phyloP scores from a whole-genome alignment of 164 flowering plant genomes.

The Akebia trifoliata region DNA sequence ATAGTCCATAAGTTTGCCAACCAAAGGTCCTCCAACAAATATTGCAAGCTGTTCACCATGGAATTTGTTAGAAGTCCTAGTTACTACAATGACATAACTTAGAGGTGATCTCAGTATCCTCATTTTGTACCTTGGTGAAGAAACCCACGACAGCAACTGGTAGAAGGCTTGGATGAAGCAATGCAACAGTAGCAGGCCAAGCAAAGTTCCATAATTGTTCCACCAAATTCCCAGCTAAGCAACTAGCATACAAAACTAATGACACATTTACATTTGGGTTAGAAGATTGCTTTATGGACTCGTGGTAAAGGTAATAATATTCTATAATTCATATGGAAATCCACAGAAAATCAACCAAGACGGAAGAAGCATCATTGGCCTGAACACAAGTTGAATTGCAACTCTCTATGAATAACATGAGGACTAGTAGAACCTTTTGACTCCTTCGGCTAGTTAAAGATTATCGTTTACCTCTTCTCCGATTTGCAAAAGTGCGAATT shows the following conservation, averaged over 20 bases:
- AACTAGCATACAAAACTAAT: conserved; percentile 82
- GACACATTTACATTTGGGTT: conserved; percentile 1
- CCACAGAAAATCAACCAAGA: too few relatives aligned
- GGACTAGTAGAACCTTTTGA: too few relatives aligned
- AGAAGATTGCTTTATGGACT: conserved; percentile 2
- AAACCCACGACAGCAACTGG: conserved; percentile 94
- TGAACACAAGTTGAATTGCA: too few relatives aligned
- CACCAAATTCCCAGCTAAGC: conserved; percentile 76
- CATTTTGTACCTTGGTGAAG: conserved; percentile 56
- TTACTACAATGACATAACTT: conserved; percentile 5
- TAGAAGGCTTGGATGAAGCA: conserved; percentile 91
- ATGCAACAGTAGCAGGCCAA: conserved; percentile 96
- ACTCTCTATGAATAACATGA: too few relatives aligned
- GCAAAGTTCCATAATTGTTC: conserved; percentile 98
- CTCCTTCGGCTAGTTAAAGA: too few relatives aligned
- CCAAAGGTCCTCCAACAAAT: conserved; percentile 77
- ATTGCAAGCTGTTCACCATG: conserved; percentile 61
- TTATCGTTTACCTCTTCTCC: too few relatives aligned
- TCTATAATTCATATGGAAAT: too few relatives aligned
- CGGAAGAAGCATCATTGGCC: too few relatives aligned
- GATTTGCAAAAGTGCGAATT: too few relatives aligned
- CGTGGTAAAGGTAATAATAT: neutral
- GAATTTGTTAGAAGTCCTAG: conserved; percentile 14
- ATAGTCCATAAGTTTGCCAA: conserved; percentile 86
- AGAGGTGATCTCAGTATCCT: neutral